Base-by-base conservation (phyloP, 768 basidiomycete genomes). In the Amanita polypyramis region DNA sequence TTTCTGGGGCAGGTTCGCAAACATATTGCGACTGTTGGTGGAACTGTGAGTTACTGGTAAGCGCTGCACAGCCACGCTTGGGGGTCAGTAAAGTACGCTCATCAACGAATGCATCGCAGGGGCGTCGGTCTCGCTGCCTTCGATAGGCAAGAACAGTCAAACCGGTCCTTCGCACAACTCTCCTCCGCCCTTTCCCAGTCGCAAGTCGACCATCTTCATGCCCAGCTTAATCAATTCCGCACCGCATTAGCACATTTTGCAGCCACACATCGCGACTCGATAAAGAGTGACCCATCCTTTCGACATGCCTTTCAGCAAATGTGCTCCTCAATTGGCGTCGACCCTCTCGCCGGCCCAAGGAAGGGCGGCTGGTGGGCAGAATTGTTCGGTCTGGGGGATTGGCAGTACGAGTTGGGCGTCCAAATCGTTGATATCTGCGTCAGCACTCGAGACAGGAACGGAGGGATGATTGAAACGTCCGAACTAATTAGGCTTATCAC, bases 371-470 rank as follows among this genome's bases (percentile, higher is more conserved):
- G 89, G 80, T 96, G 92, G 90, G 82, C 85, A 2, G 92, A 94
- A 60, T 68, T 92, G 58, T 75, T 93, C 30, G 84, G 83, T 6
- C 65, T 96, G 46, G 82, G 90, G 12, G 96, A 98, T 61, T 98
- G 93, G 91, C 86, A 93, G 57, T 87, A 90, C 60, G 94, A 96
- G 58, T 77, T 98, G 5, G 91, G 92, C 8, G 91, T 97, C 33
- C 95, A 95, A 68, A 86, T 95, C 52, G 90, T 96, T 43, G 91
- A 92, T 60, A 76, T 93, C 36, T 93, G 90, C 56, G 84, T 93
- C 38, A 85, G 78, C 67, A 93, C 88, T 12, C 72, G 91, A 49
- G 86, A 88, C 55, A 70, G 82, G 38, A 97, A 97, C 57, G 96
- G 96, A 0, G 96, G 96, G 0, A 65, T 99, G 45, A 90, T 99